phyloP scores from a whole-genome alignment of 2,329 filamentous ascomycete species.

The Pestalotiopsis sp. region DNA sequence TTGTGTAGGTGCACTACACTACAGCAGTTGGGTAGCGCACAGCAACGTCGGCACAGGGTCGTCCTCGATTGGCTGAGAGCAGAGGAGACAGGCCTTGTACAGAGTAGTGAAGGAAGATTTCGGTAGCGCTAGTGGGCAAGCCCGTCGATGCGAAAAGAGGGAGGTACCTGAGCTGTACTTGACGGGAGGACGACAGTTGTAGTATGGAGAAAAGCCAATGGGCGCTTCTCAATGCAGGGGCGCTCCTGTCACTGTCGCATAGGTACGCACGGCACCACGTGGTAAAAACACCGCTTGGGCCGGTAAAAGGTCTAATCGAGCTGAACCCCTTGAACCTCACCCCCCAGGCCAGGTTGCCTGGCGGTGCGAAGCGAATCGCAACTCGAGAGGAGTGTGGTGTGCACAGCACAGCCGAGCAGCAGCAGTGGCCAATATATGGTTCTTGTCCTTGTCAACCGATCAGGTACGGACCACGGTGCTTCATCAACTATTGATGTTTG shows the following conservation, averaged over 20 bases:
- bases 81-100: not conserved
- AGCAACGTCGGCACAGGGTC: not conserved
- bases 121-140: not conserved
- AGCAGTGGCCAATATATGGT: not conserved
- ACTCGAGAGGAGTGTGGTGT: not conserved
- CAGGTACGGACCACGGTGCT: not conserved
- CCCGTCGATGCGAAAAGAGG: not conserved
- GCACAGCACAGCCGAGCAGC: not conserved
- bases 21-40: not conserved
- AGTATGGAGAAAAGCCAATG: slow-evolving; percentile 20
- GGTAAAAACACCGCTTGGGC: slow-evolving; percentile 25
- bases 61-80: not conserved
- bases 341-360: too few species aligned
- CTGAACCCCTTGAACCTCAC: slow-evolving; percentile 21
- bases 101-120: not conserved
- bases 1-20: not conserved
- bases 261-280: slow-evolving; percentile 23
- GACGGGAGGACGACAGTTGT: not conserved
- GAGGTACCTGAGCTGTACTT: slow-evolving; percentile 6
- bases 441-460: not conserved
- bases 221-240: slow-evolving; percentile 23
- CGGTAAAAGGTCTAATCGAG: slow-evolving; percentile 23
- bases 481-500: not conserved
- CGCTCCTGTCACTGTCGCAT: slow-evolving; percentile 27
- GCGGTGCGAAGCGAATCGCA: not conserved